phyloP scores from a whole-genome alignment of 106 monocot genomes.

The Agapanthus africanus region DNA sequence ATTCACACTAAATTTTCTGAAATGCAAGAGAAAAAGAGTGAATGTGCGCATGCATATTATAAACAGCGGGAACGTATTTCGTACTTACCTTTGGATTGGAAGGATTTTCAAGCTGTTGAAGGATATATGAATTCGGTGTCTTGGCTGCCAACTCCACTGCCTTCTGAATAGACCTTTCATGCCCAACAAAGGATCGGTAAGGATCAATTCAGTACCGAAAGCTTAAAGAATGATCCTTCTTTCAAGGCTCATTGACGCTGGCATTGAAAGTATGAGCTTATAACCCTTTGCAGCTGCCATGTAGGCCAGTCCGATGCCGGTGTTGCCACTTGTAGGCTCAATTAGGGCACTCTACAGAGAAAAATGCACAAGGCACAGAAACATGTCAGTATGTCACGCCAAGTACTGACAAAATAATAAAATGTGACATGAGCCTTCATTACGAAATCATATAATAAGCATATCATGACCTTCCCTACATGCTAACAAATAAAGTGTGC shows the following conservation, averaged over 20 bases:
- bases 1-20: too few relatives aligned
- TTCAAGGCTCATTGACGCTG: conserved; percentile 70
- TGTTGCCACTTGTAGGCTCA: conserved; percentile 75
- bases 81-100: conserved; percentile 56
- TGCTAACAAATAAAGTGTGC: too few relatives aligned
- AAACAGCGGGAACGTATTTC: too few relatives aligned
- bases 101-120: conserved; percentile 87
- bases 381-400: too few relatives aligned
- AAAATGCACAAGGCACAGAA: too few relatives aligned
- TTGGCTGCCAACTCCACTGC: conserved; percentile 71
- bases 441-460: too few relatives aligned
- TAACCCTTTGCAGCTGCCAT: conserved; percentile 75
- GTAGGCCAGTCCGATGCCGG: conserved; percentile 66
- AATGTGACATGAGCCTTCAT: too few relatives aligned
- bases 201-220: conserved; percentile 69
- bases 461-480: too few relatives aligned
- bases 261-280: conserved; percentile 64
- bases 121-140: conserved; percentile 61
- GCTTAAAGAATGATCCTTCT: conserved; percentile 71
- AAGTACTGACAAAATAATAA: too few relatives aligned
- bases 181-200: conserved; percentile 62
- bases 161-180: conserved; percentile 80
- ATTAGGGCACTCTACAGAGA: conserved; percentile 45
- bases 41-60: too few relatives aligned
- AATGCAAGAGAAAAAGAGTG: too few relatives aligned